A percentile compares a stretch with the other conserved stretches of the same genome.
phyloP scores from a whole-genome alignment of 202 grass and related monocot genomes.

The Cymbopogon flexuosus region DNA sequence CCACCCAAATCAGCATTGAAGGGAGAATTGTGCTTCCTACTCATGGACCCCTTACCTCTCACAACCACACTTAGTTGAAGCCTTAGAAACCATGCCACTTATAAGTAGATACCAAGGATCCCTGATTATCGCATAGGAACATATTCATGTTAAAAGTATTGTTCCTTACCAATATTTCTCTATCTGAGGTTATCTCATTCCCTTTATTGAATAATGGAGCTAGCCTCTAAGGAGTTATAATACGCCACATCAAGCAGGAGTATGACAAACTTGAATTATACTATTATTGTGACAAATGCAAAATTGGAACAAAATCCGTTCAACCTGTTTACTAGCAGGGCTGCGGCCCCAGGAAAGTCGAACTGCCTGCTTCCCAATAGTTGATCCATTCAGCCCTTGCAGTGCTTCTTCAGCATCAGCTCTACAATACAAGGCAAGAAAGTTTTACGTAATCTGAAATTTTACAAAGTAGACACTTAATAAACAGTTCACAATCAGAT shows the following conservation, averaged over 20 bases:
- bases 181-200: neutral
- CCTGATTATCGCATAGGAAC: neutral
- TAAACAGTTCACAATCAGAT: neutral
- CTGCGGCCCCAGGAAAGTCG: conserved; percentile 71
- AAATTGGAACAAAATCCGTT: neutral
- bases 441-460: conserved; percentile 10
- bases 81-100: neutral
- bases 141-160: neutral
- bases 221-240: neutral
- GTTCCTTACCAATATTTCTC: neutral
- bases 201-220: neutral
- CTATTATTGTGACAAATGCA: neutral
- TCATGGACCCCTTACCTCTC: neutral
- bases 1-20: neutral
- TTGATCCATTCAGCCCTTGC: conserved; percentile 57
- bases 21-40: neutral
- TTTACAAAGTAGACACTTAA: neutral
- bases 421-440: conserved; percentile 30
- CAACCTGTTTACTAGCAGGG: conserved; percentile 68
- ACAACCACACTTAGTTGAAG: neutral
- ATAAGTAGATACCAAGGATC: neutral
- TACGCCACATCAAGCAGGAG: neutral
- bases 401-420: conserved; percentile 77
- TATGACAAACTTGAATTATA: neutral
- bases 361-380: conserved; percentile 59